Evolutionary conservation across 148 eudicot species (phyloP).

Genomic region (Rhododendron mucronatum): DNA sequence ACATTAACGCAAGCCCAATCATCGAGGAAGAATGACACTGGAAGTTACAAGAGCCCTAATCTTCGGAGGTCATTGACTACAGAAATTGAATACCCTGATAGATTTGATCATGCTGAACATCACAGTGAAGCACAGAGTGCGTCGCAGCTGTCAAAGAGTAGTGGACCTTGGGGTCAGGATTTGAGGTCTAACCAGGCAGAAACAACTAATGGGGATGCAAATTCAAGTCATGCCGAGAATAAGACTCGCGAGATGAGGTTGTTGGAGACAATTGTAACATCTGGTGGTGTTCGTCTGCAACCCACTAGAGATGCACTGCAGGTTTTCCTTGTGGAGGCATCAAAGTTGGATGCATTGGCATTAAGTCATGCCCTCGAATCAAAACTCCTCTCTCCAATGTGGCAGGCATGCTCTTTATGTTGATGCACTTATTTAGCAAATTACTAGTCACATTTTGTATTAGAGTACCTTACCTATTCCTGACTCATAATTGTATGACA

Average conservation of each 20-base stretch:
- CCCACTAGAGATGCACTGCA: slow-evolving; percentile 94
- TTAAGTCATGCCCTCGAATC: slow-evolving; percentile 72
- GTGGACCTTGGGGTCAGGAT: slow-evolving; percentile 76
- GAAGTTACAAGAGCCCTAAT: slow-evolving; percentile 80
- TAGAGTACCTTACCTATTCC: not conserved
- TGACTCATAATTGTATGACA: not conserved
- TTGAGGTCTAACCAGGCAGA: slow-evolving; percentile 34
- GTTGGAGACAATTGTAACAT: slow-evolving; percentile 85
- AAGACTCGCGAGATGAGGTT: slow-evolving; percentile 87
- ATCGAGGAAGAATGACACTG: slow-evolving; percentile 54
- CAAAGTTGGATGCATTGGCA: slow-evolving; percentile 79
- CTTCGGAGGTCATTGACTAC: slow-evolving; percentile 74
- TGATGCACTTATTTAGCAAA: slow-evolving; percentile 3
- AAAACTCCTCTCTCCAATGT: slow-evolving; percentile 73
- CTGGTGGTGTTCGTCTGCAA: slow-evolving; percentile 93
- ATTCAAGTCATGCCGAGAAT: slow-evolving; percentile 37
- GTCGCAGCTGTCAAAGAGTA: slow-evolving; percentile 34
- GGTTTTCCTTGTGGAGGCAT: slow-evolving; percentile 71
- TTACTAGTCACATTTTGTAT: not conserved
- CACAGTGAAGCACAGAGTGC: slow-evolving; percentile 35
- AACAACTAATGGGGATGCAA: slow-evolving; percentile 43
- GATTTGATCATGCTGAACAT: slow-evolving; percentile 46
- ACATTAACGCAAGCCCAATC: slow-evolving; percentile 64
- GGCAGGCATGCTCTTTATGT: slow-evolving; percentile 63
- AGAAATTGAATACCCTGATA: slow-evolving; percentile 54